Evolutionary conservation across 345 rosid genomes (phyloP), one percentile per base, ranked within the genome.

Genomic region (Anacardium occidentale): DNA sequence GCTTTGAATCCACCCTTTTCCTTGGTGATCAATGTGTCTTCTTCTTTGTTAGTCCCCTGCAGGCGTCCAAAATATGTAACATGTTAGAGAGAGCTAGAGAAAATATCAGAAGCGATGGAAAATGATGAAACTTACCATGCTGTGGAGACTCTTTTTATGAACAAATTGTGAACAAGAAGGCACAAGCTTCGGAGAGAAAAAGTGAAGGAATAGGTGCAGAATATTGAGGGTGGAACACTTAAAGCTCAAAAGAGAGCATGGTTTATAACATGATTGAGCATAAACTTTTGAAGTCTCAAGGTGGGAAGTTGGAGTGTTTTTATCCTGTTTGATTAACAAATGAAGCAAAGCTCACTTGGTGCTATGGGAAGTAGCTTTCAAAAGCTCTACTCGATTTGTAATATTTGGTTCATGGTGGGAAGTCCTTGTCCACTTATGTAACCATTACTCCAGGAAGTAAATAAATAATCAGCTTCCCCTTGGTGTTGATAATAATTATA

Each of bases 1-100:
- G 83, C 87, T 68, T 72, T 78, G 74, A 86, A 78, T 71, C 89
- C 89, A 45, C 87, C 87, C 12, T 80, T 78, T 29, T 44, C 40
- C 21, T 67, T 78, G 63, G 25, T 21, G 62, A 22, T 25, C 57
- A 8, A 7, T 25, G 26, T 11, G 45, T 22, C 50, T 8, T 50
- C 71, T 50, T 6, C 53, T 3, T 50, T 12, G 20, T 15, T 50
- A 13, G 53, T 50, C n/a, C 6, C 53, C 53, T 50, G 53, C 53
- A 37, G 37, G 15, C 17, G 5, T 50, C 53, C 53, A 15, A n/a
- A 15, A 51, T 17, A 17, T 62, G 4, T 17, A 48, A 47, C 50
- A 50, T 13, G 24, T 25, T 14, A 47, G 24, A 7, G 10, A 63
- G 42, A 63, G 40, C 42, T 1, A 59, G 6, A 3, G 6, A 58